Evolutionary conservation across 2,329 filamentous ascomycete genomes (phyloP).

Genomic region (Microdochium trichocladiopsis): DNA sequence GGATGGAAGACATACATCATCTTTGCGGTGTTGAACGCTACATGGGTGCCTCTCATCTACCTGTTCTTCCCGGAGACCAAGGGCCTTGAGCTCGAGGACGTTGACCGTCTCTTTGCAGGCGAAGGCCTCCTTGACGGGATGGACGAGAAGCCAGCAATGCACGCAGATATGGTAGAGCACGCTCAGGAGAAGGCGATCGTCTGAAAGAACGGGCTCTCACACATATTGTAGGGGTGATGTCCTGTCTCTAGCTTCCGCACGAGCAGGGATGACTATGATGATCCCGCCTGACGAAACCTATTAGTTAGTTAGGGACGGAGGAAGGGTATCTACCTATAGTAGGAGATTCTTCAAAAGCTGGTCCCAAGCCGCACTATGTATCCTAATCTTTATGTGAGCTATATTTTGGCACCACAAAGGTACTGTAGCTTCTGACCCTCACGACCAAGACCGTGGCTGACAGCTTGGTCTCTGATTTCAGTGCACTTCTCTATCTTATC

Average conservation of each 20-base stretch:
- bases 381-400: no score
- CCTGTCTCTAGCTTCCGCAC: background rate
- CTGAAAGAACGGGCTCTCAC: background rate
- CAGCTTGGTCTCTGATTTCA: no score
- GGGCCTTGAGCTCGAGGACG: constrained; percentile 33
- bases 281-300: background rate
- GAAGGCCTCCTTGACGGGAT: background rate
- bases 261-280: background rate
- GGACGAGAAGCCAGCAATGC: background rate
- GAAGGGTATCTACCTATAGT: no score
- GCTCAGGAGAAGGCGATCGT: background rate
- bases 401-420: no score
- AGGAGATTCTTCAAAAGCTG: no score
- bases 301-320: no score
- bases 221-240: background rate
- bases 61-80: constrained; percentile 37
- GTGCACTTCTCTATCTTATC: no score
- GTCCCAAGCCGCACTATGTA: no score
- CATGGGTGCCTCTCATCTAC: constrained; percentile 25
- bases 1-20: constrained; percentile 17
- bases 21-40: constrained; percentile 15
- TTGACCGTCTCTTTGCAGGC: constrained; percentile 15
- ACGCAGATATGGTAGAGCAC: background rate
- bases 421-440: no score
- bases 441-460: no score